A percentile compares a stretch with the other conserved stretches of the same genome.
phyloP scores from a whole-genome alignment of 106 monocot species.

The Allium fistulosum region DNA sequence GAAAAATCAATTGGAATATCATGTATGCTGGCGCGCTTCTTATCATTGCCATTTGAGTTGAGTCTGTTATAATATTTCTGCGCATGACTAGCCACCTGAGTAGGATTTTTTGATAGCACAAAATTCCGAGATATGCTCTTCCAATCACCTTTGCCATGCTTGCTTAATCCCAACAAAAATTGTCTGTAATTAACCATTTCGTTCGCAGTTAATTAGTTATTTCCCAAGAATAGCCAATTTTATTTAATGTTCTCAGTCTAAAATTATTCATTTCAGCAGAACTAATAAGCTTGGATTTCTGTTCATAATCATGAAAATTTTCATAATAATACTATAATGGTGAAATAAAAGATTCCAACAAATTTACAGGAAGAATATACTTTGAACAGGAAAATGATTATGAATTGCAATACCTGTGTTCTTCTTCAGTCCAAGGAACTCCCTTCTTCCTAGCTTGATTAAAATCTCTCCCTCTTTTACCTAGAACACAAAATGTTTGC shows the following conservation, averaged over 20 bases:
- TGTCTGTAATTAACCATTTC: constrained; percentile 19
- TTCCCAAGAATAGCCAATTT: too few species aligned
- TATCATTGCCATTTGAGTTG: constrained; percentile 71
- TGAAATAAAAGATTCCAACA: background rate
- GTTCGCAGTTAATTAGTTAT: too few species aligned
- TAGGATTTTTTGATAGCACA: constrained; percentile 58
- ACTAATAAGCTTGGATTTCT: background rate
- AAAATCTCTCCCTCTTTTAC: constrained; percentile 28
- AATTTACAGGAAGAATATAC: background rate
- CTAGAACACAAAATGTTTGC: constrained; percentile 25
- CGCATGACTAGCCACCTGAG: constrained; percentile 85
- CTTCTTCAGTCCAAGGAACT: constrained; percentile 93
- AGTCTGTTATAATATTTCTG: constrained; percentile 87
- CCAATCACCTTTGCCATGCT: constrained; percentile 94
- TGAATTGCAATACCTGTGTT: constrained; percentile 54
- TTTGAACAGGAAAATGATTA: background rate
- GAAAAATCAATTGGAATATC: constrained; percentile 66
- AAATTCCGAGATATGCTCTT: constrained; percentile 77
- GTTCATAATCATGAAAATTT: background rate
- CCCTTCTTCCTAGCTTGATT: constrained; percentile 90
- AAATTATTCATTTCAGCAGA: too few species aligned
- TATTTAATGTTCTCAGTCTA: too few species aligned
- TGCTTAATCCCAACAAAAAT: constrained; percentile 75
- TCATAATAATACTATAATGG: background rate
- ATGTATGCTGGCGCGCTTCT: constrained; percentile 90